Conservation (phyloP, 352 stramenopile species). For the Phytophthora nicotianae region DNA sequence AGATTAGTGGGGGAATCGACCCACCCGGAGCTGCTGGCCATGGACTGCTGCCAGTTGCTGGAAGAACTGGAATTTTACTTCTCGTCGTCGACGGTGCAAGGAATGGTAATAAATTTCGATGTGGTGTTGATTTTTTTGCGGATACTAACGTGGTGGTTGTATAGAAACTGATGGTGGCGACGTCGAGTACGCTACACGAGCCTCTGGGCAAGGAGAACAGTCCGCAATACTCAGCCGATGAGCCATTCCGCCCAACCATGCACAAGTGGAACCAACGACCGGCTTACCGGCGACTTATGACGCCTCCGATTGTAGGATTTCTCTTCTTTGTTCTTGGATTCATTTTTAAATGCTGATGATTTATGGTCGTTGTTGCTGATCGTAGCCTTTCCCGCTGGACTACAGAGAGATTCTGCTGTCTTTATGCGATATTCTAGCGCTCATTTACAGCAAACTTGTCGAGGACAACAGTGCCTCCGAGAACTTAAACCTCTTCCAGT, state of each 20-base stretch:
- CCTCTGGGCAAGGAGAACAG: conserved; percentile 46
- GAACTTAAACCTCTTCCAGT: conserved; percentile 78
- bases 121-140: not conserved
- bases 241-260: conserved; percentile 69
- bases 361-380: conserved; percentile 2
- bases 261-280: conserved; percentile 88
- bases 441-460: conserved; percentile 85
- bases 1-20: conserved; percentile 59
- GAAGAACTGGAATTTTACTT: conserved; percentile 90
- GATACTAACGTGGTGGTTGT: not conserved
- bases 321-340: not conserved
- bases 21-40: conserved; percentile 63
- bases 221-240: conserved; percentile 44
- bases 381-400: conserved; percentile 79
- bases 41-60: conserved; percentile 81
- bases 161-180: conserved; percentile 88
- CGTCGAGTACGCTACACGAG: conserved; percentile 69
- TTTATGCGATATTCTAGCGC: conserved; percentile 79
- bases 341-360: not conserved
- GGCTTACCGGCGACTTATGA: conserved; percentile 75
- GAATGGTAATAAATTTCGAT: conserved; percentile 52
- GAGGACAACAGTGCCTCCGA: conserved; percentile 77
- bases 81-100: conserved; percentile 71
- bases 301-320: conserved; percentile 65
- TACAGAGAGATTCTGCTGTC: conserved; percentile 84